Evolutionary conservation across 352 stramenopile species (phyloP).

Genomic region (Globisporangium paroecandrum): DNA sequence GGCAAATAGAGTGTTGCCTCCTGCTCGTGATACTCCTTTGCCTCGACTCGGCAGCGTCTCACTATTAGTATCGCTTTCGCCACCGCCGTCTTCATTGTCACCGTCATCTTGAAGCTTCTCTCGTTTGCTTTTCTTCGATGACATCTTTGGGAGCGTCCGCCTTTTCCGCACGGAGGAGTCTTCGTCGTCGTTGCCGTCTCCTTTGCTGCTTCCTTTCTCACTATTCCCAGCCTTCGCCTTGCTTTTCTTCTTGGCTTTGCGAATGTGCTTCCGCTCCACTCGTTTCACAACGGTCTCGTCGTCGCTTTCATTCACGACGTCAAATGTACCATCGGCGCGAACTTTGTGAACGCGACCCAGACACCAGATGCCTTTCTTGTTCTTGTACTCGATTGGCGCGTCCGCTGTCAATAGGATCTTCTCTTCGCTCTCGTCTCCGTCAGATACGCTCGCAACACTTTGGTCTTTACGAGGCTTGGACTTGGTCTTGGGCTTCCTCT

Average conservation of each 20-base stretch:
- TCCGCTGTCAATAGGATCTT: slow-evolving; percentile 20
- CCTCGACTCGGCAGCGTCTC: slow-evolving; percentile 2
- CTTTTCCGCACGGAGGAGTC: slow-evolving; percentile 25
- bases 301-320: slow-evolving; percentile 45
- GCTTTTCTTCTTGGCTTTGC: slow-evolving; percentile 17
- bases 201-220: not conserved
- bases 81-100: slow-evolving; percentile 8
- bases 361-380: slow-evolving; percentile 32
- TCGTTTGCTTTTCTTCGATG: slow-evolving; percentile 6
- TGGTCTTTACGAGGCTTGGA: slow-evolving; percentile 12
- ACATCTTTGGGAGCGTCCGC: slow-evolving; percentile 14
- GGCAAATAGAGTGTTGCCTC: slow-evolving; percentile 17
- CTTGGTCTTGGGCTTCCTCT: slow-evolving; percentile 13
- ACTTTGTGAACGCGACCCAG: slow-evolving; percentile 28
- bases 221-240: slow-evolving; percentile 11
- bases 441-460: slow-evolving; percentile 14
- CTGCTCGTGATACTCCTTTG: not conserved
- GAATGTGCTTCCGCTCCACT: slow-evolving; percentile 27
- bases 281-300: slow-evolving; percentile 28
- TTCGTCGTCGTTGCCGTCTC: slow-evolving; percentile 17
- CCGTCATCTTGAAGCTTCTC: slow-evolving; percentile 18
- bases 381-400: slow-evolving; percentile 38
- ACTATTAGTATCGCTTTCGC: not conserved
- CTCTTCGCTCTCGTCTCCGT: slow-evolving; percentile 18
- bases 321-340: slow-evolving; percentile 45